These are phyloP conservation scores for Prunus yedoensis DNA, from an alignment of 331 rosid species.

Conservation along the genomic window DNA sequence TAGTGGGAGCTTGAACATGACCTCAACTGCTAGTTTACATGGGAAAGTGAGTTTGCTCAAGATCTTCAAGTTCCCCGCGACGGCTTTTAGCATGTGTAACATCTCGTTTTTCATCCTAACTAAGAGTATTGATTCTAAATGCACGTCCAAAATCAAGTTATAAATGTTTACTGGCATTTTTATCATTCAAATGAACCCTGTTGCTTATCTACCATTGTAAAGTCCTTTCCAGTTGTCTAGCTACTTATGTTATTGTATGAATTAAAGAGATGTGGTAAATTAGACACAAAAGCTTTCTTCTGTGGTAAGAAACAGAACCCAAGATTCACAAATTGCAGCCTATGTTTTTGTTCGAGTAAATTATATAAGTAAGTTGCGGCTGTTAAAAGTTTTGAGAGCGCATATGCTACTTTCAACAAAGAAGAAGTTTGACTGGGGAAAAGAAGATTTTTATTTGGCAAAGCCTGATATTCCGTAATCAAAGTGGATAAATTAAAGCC, in stretches of 20 bases:
- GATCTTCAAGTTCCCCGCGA: constrained; percentile 42
- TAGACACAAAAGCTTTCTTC: too few species aligned
- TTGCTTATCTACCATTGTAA: not conserved
- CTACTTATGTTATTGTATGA: too few species aligned
- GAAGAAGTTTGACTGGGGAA: not conserved
- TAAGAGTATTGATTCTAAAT: constrained; percentile 19
- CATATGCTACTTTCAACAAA: not conserved
- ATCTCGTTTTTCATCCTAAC: constrained; percentile 22
- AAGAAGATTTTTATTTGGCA: not conserved
- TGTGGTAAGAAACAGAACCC: too few species aligned
- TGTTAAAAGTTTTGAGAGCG: too few species aligned
- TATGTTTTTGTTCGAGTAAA: too few species aligned
- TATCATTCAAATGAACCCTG: not conserved
- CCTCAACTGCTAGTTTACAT: constrained; percentile 26
- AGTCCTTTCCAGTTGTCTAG: not conserved
- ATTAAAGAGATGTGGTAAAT: not conserved
- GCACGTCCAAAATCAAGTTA: constrained; percentile 35
- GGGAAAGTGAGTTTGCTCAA: constrained; percentile 44
- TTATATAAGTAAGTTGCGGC: too few species aligned
- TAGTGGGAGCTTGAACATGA: constrained; percentile 32
- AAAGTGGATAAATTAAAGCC: not conserved
- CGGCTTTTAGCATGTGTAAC: constrained; percentile 29
- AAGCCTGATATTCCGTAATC: constrained; percentile 1
- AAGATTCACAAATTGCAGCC: too few species aligned
- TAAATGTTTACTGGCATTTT: constrained; percentile 16